These are phyloP conservation scores for Colletotrichum camelliae DNA, from an alignment of 2,329 filamentous ascomycete species.

Conservation along the genomic window DNA sequence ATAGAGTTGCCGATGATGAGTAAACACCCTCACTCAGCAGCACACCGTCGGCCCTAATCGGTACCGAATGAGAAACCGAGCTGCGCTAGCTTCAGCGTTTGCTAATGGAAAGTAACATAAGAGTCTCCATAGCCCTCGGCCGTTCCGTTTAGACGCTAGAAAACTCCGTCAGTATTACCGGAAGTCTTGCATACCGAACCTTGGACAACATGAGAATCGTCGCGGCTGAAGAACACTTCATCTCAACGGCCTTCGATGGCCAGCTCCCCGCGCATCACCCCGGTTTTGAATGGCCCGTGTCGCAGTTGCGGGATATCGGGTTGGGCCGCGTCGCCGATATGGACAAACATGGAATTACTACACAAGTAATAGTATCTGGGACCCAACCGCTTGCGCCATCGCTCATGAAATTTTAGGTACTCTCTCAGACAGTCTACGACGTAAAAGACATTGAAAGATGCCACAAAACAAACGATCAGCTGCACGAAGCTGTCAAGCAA, in stretches of 20 bases:
- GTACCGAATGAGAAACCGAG: background rate
- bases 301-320: background rate
- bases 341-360: background rate
- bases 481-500: background rate
- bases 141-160: fast-evolving
- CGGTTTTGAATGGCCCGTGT: background rate
- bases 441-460: background rate
- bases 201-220: background rate
- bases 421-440: background rate
- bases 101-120: background rate
- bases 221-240: background rate
- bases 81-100: background rate
- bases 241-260: background rate
- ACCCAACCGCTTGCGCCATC: background rate
- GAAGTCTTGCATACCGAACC: fast-evolving
- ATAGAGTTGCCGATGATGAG: background rate
- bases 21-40: background rate
- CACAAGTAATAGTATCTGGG: background rate
- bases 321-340: background rate
- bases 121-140: background rate
- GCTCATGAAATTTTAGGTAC: background rate
- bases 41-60: background rate
- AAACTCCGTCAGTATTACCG: fast-evolving
- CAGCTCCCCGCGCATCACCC: background rate
- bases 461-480: background rate